These are phyloP conservation scores for Rhodotorula sp. DNA, from an alignment of 1,284 basidiomycete genomes.

Conservation along the genomic window DNA sequence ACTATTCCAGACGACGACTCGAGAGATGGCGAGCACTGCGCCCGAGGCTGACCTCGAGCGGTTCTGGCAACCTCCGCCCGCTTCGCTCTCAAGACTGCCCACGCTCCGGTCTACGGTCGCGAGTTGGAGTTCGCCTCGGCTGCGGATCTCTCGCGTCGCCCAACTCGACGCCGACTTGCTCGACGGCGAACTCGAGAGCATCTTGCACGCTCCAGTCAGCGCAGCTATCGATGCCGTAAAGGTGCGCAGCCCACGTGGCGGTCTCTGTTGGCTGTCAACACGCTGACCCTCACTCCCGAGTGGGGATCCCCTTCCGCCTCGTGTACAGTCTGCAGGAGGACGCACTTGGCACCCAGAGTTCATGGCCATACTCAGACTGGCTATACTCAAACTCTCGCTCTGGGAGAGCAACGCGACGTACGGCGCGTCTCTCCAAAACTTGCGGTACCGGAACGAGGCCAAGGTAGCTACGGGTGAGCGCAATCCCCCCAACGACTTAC, in stretches of 20 bases:
- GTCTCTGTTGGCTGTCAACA: background rate
- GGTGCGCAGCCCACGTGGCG: background rate
- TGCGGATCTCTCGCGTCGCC: constrained; percentile 65
- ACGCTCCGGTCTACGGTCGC: constrained; percentile 21
- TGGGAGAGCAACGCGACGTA: constrained; percentile 81
- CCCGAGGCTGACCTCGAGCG: background rate
- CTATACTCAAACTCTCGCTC: constrained; percentile 78
- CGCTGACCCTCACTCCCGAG: background rate
- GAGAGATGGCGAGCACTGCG: background rate
- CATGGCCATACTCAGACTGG: constrained; percentile 67
- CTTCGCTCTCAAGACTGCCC: constrained; percentile 2
- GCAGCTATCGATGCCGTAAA: constrained; percentile 58
- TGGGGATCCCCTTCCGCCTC: background rate
- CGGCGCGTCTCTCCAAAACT: constrained; percentile 84
- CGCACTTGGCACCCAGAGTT: constrained; percentile 76
- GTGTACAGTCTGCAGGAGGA: constrained; percentile 50
- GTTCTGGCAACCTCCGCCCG: constrained; percentile 29
- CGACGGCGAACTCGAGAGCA: constrained; percentile 79
- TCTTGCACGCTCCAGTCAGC: constrained; percentile 78
- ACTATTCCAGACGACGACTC: background rate
- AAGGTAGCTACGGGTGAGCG: constrained; percentile 30
- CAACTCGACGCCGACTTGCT: constrained; percentile 91
- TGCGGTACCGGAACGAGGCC: constrained; percentile 55
- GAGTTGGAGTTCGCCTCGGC: constrained; percentile 14
- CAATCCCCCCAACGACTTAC: background rate